Evolutionary conservation across 2,329 filamentous ascomycete species (phyloP).

Genomic region (Aspergillus clavatus): DNA sequence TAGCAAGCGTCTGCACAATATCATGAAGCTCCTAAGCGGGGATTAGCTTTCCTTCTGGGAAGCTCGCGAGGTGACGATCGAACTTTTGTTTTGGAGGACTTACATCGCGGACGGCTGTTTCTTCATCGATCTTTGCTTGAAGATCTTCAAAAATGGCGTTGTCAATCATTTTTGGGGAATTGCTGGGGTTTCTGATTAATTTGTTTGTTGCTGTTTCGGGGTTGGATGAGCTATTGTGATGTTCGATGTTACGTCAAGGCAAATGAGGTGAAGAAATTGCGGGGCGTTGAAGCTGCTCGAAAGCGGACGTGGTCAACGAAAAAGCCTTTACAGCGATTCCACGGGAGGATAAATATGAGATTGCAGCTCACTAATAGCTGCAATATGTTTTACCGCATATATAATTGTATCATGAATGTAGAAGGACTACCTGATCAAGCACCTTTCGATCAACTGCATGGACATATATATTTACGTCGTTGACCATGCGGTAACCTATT

Average conservation of each 20-base stretch:
- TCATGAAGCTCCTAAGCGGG: conserved; percentile 63
- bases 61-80: too few relatives aligned
- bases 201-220: conserved; percentile 12
- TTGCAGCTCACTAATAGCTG: too few relatives aligned
- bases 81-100: conserved; percentile 14
- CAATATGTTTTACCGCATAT: too few relatives aligned
- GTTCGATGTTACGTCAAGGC: conserved; percentile 15
- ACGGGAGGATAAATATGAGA: too few relatives aligned
- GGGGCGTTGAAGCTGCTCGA: conserved; percentile 14
- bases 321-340: too few relatives aligned
- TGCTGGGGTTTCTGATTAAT: not conserved
- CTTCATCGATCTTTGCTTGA: conserved; percentile 85
- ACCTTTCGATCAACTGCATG: too few relatives aligned
- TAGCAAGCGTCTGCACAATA: conserved; percentile 75
- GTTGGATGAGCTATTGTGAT: conserved; percentile 7
- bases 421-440: too few relatives aligned
- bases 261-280: conserved; percentile 13
- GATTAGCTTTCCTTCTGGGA: conserved; percentile 6
- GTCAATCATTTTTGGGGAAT: conserved; percentile 58
- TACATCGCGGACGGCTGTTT: conserved; percentile 72
- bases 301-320: not conserved
- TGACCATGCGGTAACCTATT: too few relatives aligned
- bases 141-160: conserved; percentile 81
- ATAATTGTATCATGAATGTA: not conserved
- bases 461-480: too few relatives aligned